Percentiles rank a stretch among this genome's conserved stretches.
phyloP scores from a whole-genome alignment of 1,284 basidiomycete genomes.

The Thecaphora frezii region DNA sequence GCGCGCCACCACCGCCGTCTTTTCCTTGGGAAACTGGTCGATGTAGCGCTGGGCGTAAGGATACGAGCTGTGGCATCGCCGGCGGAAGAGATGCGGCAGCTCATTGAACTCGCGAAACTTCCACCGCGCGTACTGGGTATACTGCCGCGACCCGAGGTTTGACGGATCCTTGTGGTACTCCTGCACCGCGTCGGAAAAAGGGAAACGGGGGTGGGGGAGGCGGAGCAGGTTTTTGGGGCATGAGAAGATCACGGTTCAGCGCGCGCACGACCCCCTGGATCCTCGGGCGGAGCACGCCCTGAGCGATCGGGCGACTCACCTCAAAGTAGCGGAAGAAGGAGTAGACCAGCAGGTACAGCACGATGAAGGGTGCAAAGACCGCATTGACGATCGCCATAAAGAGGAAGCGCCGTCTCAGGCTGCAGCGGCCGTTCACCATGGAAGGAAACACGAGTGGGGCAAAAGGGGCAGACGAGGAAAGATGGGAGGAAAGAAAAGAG shows the following conservation, averaged over 20 bases:
- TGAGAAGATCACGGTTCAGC: no score
- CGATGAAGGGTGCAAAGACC: constrained; percentile 93
- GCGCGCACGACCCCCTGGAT: no score
- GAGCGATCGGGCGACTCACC: neutral
- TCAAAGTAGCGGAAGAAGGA: constrained; percentile 99
- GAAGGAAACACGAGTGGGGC: no score
- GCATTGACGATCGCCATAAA: constrained; percentile 96
- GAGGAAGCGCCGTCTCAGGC: constrained; percentile 79
- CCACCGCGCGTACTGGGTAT: constrained; percentile 94
- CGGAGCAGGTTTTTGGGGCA: no score
- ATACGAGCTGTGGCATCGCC: constrained; percentile 83
- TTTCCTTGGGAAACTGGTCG: constrained; percentile 94
- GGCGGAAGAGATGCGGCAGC: constrained; percentile 85
- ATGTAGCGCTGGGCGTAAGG: constrained; percentile 90
- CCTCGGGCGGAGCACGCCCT: no score
- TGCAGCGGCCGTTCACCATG: constrained; percentile 54
- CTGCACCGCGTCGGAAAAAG: neutral
- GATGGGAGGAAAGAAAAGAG: neutral
- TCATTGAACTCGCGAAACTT: constrained; percentile 99
- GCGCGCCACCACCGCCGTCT: constrained; percentile 81
- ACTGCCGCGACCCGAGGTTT: constrained; percentile 83
- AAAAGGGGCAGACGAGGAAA: constrained; percentile 1
- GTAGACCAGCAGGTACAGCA: constrained; percentile 93
- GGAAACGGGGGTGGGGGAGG: no score
- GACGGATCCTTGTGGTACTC: constrained; percentile 99